A percentile compares a stretch with the other conserved stretches of the same genome.
These are phyloP conservation scores for Colletotrichum chrysophilum DNA, from an alignment of 2,329 filamentous ascomycete species.

Conservation along the genomic window DNA sequence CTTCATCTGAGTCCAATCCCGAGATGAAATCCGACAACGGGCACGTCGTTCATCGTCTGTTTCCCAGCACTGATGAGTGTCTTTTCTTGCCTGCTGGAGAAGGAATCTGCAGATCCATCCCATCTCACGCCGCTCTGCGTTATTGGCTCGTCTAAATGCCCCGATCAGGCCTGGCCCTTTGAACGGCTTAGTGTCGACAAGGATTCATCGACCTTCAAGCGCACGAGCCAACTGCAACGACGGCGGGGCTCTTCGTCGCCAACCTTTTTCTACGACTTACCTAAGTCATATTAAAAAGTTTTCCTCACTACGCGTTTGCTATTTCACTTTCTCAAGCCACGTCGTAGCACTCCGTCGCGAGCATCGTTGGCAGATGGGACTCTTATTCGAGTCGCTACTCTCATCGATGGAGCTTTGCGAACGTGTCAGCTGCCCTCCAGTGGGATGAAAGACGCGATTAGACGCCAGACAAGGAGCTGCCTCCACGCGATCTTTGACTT, in stretches of 20 bases:
- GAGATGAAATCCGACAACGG: neutral
- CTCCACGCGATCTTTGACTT: neutral
- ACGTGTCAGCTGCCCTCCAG: too few relatives aligned
- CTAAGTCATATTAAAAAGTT: neutral
- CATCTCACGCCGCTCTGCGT: neutral
- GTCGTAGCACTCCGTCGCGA: neutral
- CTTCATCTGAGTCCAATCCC: neutral
- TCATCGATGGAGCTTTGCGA: neutral
- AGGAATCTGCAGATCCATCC: neutral
- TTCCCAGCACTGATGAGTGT: neutral
- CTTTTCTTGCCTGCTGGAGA: neutral
- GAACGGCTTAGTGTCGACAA: neutral
- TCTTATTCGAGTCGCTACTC: neutral
- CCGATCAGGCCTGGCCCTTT: neutral
- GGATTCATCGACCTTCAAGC: neutral
- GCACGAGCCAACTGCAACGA: neutral
- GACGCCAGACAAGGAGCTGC: neutral
- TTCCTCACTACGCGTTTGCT: neutral
- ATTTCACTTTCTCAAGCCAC: too few relatives aligned
- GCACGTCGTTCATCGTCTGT: neutral
- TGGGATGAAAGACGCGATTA: neutral
- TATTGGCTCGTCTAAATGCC: slow-evolving; percentile 12
- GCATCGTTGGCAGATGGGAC: neutral
- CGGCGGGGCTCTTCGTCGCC: slow-evolving; percentile 11
- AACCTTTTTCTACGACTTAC: neutral